A percentile compares a stretch with the other conserved stretches of the same genome.
Evolutionary conservation across 495 filamentous ascomycete genomes (phyloP).

Genomic region (Aspergillus cavernicola): DNA sequence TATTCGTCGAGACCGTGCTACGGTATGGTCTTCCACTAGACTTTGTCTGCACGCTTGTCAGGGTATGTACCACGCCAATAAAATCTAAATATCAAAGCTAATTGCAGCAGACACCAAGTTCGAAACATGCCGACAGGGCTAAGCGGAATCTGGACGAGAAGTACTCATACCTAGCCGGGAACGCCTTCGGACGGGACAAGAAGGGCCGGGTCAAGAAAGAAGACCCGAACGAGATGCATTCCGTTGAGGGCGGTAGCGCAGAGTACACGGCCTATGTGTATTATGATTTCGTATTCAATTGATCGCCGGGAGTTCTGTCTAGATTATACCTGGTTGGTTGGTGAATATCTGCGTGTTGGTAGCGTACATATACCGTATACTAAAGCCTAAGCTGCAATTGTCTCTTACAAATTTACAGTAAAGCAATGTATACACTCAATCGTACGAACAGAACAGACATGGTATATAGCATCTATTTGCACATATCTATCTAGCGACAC

Average conservation of each 20-base stretch:
- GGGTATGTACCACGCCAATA: constrained; percentile 53
- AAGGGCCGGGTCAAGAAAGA: constrained; percentile 87
- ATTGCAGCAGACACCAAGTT: constrained; percentile 58
- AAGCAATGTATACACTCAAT: not conserved
- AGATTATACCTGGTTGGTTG: constrained; percentile 1
- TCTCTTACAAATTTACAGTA: not conserved
- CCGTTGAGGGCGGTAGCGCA: constrained; percentile 60
- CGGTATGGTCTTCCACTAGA: constrained; percentile 87
- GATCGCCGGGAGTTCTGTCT: not conserved
- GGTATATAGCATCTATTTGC: not conserved
- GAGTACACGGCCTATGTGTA: constrained; percentile 97
- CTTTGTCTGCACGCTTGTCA: constrained; percentile 77
- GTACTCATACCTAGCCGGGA: constrained; percentile 91
- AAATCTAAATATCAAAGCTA: not conserved
- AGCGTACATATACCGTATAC: constrained; percentile 16
- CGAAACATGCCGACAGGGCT: constrained; percentile 77
- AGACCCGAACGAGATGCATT: constrained; percentile 79
- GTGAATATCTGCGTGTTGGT: constrained; percentile 7
- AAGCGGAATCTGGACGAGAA: constrained; percentile 76
- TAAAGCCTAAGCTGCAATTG: constrained; percentile 1
- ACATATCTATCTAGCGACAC: too few species aligned
- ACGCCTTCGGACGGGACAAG: constrained; percentile 91
- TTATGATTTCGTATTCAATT: constrained; percentile 85
- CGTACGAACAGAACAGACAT: not conserved
- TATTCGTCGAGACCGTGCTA: constrained; percentile 96